Evolutionary conservation across 2,329 filamentous ascomycete species (phyloP).

Genomic region (Botryosphaeria dothidea): DNA sequence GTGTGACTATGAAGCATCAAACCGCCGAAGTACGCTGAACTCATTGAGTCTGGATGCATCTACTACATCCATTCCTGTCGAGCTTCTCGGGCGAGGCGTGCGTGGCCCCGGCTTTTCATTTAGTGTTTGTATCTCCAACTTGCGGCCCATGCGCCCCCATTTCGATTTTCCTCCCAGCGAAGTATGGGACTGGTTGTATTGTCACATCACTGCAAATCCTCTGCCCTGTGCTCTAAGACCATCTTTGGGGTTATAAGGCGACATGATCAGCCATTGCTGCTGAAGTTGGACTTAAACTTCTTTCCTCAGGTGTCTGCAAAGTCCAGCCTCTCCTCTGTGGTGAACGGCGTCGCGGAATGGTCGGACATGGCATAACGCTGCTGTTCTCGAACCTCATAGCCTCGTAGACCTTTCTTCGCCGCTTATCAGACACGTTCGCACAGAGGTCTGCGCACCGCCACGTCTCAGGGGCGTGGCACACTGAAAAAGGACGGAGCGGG

Average conservation of each 20-base stretch:
- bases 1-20: neutral
- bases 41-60: neutral
- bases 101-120: too few relatives aligned
- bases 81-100: too few relatives aligned
- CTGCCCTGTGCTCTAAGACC: neutral
- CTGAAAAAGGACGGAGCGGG: neutral
- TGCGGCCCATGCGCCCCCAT: neutral
- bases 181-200: too few relatives aligned
- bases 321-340: neutral
- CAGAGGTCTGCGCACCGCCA: neutral
- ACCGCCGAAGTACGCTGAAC: neutral
- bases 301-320: neutral
- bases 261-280: neutral
- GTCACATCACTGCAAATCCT: neutral
- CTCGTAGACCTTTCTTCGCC: neutral
- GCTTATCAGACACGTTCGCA: neutral
- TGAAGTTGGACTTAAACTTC: neutral
- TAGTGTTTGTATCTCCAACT: neutral
- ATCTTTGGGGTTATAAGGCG: neutral
- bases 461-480: neutral
- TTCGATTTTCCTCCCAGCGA: too few relatives aligned
- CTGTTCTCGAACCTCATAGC: neutral
- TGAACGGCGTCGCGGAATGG: neutral
- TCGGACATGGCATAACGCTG: neutral
- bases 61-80: too few relatives aligned